Conservation (phyloP, 2,329 filamentous ascomycete genomes). For the Aspergillus carbonarius region DNA sequence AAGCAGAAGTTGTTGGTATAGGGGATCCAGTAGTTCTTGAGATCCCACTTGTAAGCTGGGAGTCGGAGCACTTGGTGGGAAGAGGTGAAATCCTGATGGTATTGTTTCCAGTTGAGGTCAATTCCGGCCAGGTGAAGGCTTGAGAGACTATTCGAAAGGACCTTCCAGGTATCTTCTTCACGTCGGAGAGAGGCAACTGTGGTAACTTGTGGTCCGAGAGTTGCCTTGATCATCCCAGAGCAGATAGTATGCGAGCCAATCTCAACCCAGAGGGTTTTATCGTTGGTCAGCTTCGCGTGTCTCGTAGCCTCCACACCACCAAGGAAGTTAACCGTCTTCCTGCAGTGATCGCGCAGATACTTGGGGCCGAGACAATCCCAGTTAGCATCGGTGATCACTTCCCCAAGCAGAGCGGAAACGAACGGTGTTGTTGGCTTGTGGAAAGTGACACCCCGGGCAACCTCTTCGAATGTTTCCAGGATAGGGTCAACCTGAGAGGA, state of each 20-base stretch:
- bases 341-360: conserved; percentile 44
- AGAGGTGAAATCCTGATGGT: conserved; percentile 42
- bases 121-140: conserved; percentile 40
- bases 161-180: conserved; percentile 45
- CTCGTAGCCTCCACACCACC: conserved; percentile 38
- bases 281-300: conserved; percentile 53
- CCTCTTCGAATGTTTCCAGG: conserved; percentile 40
- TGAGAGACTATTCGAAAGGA: conserved; percentile 37
- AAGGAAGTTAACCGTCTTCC: conserved; percentile 49
- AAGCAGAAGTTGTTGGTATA: conserved; percentile 39
- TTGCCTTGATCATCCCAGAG: conserved; percentile 51
- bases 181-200: conserved; percentile 44
- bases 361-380: conserved; percentile 50
- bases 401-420: conserved; percentile 47
- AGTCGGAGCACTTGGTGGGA: conserved; percentile 34
- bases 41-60: conserved; percentile 41
- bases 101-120: conserved; percentile 44
- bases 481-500: conserved; percentile 49
- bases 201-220: conserved; percentile 59
- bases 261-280: conserved; percentile 72
- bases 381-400: conserved; percentile 52
- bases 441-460: conserved; percentile 40
- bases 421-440: conserved; percentile 43
- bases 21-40: conserved; percentile 44
- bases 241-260: conserved; percentile 52